Evolutionary conservation across 805 yeast species (phyloP), one percentile per base, ranked within the genome.

Genomic region (Candida boleticola): DNA sequence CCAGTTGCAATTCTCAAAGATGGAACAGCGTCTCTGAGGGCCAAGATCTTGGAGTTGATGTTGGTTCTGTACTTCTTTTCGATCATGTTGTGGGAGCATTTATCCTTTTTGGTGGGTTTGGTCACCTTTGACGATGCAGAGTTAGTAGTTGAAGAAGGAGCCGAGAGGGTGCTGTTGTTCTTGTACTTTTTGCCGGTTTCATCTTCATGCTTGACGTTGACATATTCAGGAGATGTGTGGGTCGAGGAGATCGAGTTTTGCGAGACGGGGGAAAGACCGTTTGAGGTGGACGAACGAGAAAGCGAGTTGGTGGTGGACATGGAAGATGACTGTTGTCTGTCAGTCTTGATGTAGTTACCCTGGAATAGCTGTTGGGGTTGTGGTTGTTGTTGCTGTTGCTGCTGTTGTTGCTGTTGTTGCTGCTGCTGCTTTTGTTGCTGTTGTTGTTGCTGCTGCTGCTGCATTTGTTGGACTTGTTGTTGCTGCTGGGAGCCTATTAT

Each of bases 61-160:
- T 86, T 85, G 17, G 86, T 82, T 51, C 95, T 64, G 61, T 87
- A 87, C 55, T 84, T 82, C 63, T 85, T 85, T 57, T 87, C 95
- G 50, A 86, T 82, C 71, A 84, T 79, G 55, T 85, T 86, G 63
- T 86, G 95, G 5, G 87, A 76, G 1, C 82, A 71, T 61, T 83
- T 76, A 42, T 75, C 77, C 58, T 79, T 80, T 44, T 69, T 70
- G 46, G 65, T 71, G 3, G 79, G 76, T 50, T 77, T 79, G 4
- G 66, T 40, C 16, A 68, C 58, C 44, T 58, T 61, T 7, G 52
- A 40, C 5, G 33, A 9, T 30, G 36, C 10, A 6, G 17, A 11
- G 17, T 29, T 40, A 35, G 17, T 38, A 21, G 40, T 47, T 34
- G 21, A 39, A 43, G 34, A 32, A 22, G 32, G 21, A 11, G 41